Conservation (phyloP, 2,329 filamentous ascomycete species). For the Aspergillus hortae region DNA sequence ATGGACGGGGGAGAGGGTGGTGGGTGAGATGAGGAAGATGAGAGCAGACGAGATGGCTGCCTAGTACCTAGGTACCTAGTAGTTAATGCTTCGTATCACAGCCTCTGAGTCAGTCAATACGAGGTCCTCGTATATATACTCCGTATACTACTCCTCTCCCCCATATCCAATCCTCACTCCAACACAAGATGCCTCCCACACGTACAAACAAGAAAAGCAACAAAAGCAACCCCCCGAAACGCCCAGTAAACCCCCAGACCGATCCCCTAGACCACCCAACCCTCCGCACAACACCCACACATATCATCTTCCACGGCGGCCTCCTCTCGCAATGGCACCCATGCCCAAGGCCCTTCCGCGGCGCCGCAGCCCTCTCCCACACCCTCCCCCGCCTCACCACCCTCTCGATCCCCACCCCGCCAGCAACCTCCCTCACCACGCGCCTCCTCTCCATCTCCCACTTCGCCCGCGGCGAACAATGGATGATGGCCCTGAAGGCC, state of each 20-base stretch:
- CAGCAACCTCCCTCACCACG: slow-evolving; percentile 1
- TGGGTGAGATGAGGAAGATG: slow-evolving; percentile 42
- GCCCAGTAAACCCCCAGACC: too few relatives aligned
- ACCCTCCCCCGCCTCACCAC: slow-evolving; percentile 6
- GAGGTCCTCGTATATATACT: too few relatives aligned
- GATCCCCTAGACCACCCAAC: not conserved
- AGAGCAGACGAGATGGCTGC: slow-evolving; percentile 25
- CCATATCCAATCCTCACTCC: too few relatives aligned
- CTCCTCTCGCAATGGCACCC: slow-evolving; percentile 12
- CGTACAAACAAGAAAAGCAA: too few relatives aligned
- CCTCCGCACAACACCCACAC: slow-evolving; percentile 7
- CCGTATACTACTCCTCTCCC: too few relatives aligned
- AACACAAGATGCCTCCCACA: too few relatives aligned
- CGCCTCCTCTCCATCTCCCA: slow-evolving; percentile 3
- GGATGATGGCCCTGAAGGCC: slow-evolving; percentile 14
- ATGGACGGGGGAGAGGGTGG: slow-evolving; percentile 38
- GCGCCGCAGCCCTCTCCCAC: slow-evolving; percentile 4
- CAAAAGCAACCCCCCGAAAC: too few relatives aligned
- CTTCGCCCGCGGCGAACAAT: slow-evolving; percentile 12
- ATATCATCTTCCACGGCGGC: slow-evolving; percentile 11
- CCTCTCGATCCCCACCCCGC: not conserved
- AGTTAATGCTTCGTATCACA: too few relatives aligned
- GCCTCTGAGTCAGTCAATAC: too few relatives aligned
- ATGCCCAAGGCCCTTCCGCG: slow-evolving; percentile 3
- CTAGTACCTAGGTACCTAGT: too few relatives aligned